Conservation (phyloP, 2,329 filamentous ascomycete species). For the Cercospora zeina region DNA sequence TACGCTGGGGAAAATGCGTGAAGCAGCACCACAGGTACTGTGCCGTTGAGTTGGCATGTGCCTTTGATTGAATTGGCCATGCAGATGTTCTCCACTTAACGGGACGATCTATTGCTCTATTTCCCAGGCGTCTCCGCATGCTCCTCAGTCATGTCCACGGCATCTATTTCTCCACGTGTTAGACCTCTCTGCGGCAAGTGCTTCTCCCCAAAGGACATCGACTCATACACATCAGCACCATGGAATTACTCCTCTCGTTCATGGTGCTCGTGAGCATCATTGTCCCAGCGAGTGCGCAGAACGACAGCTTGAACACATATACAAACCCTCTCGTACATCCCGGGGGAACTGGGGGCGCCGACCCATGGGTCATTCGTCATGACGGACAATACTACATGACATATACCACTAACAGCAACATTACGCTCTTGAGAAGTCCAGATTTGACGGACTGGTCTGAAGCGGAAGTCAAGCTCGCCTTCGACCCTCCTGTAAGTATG, state of each 20-base stretch:
- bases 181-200: not conserved
- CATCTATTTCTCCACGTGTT: not conserved
- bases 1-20: not conserved
- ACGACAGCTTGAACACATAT: conserved; percentile 41
- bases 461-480: conserved; percentile 48
- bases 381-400: conserved; percentile 49
- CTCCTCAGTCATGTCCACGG: not conserved
- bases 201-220: not conserved
- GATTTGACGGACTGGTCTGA: conserved; percentile 48
- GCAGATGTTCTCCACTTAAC: not conserved
- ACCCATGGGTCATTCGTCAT: conserved; percentile 50
- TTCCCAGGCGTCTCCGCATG: not conserved
- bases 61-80: not conserved
- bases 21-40: not conserved
- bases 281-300: conserved; percentile 23
- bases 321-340: conserved; percentile 47
- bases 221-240: not conserved
- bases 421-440: conserved; percentile 47
- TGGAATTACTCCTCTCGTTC: not conserved
- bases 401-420: conserved; percentile 48
- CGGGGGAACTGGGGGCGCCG: conserved; percentile 42
- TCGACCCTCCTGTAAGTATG: conserved; percentile 42
- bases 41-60: not conserved
- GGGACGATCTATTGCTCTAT: conserved; percentile 1
- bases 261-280: conserved; percentile 22